Conservation (phyloP, 805 yeast genomes). For the Wickerhamomyces bisporus region DNA sequence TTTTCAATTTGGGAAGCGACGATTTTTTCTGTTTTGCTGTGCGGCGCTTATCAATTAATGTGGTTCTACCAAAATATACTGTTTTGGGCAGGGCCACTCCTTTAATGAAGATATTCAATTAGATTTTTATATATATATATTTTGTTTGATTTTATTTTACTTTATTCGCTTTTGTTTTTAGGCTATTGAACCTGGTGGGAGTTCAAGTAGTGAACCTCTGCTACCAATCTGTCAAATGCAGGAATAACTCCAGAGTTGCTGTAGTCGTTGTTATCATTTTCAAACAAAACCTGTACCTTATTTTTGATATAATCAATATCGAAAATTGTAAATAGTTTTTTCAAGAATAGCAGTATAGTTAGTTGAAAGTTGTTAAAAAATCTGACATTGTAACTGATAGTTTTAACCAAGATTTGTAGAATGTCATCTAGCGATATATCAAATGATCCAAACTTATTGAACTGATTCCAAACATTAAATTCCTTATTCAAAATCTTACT, state of each 20-base stretch:
- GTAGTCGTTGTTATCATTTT: constrained; percentile 22
- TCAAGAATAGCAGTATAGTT: constrained; percentile 38
- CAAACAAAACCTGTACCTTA: constrained; percentile 23
- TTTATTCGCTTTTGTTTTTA: too few relatives aligned
- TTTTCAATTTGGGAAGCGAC: too few relatives aligned
- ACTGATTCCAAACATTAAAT: constrained; percentile 9
- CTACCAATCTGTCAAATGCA: constrained; percentile 20
- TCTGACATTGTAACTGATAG: constrained; percentile 57
- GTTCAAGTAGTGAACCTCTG: background rate
- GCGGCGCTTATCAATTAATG: too few relatives aligned
- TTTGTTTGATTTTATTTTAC: too few relatives aligned
- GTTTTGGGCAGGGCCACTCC: too few relatives aligned
- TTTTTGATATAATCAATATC: constrained; percentile 28
- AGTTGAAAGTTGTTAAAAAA: constrained; percentile 56
- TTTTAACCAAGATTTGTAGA: constrained; percentile 33
- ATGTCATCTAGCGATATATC: constrained; percentile 3
- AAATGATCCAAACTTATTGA: constrained; percentile 13
- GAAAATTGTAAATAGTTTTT: constrained; percentile 33
- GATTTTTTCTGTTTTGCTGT: too few relatives aligned
- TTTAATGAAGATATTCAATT: too few relatives aligned
- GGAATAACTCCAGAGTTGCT: constrained; percentile 23
- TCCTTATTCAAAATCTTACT: constrained; percentile 10
- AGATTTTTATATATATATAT: too few relatives aligned
- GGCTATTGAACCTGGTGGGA: too few relatives aligned
- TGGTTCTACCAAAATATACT: too few relatives aligned